These are phyloP conservation scores for Citrus medica DNA, from an alignment of 345 rosid species.

Conservation along the genomic window DNA sequence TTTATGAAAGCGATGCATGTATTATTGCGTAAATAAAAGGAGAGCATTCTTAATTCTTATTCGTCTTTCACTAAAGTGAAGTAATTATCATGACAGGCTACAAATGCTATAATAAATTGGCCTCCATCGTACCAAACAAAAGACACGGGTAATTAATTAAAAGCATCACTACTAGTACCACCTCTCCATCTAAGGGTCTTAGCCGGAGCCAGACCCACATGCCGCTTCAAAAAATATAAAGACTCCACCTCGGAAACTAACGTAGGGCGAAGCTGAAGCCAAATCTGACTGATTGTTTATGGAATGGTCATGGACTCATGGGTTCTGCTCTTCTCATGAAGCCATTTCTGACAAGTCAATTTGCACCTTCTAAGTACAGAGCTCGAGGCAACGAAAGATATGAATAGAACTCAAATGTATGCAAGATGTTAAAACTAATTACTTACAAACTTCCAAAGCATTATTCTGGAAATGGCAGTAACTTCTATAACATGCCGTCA, in stretches of 20 bases:
- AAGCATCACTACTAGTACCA: not conserved
- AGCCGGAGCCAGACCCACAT: not conserved
- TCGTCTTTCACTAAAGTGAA: not conserved
- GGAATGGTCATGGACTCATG: not conserved
- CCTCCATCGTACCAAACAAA: constrained; percentile 22
- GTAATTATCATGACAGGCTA: constrained; percentile 32
- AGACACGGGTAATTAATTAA: too few species aligned
- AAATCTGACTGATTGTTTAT: not conserved
- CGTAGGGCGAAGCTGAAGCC: not conserved
- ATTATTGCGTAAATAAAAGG: too few species aligned
- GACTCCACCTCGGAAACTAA: not conserved
- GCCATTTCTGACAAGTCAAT: constrained; percentile 19
- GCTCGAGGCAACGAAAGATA: too few species aligned
- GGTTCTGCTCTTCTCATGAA: not conserved
- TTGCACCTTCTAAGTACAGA: not conserved
- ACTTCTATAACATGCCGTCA: not conserved
- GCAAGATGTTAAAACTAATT: not conserved
- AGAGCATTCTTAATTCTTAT: not conserved
- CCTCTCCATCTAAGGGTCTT: not conserved
- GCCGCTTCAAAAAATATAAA: too few species aligned
- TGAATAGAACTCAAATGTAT: not conserved
- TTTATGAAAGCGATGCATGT: too few species aligned
- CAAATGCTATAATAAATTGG: constrained; percentile 11
- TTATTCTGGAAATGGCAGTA: not conserved
- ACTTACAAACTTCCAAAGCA: not conserved